Base-by-base conservation (phyloP, 2,329 filamentous ascomycete species). In the Paradendryphiella salina region DNA sequence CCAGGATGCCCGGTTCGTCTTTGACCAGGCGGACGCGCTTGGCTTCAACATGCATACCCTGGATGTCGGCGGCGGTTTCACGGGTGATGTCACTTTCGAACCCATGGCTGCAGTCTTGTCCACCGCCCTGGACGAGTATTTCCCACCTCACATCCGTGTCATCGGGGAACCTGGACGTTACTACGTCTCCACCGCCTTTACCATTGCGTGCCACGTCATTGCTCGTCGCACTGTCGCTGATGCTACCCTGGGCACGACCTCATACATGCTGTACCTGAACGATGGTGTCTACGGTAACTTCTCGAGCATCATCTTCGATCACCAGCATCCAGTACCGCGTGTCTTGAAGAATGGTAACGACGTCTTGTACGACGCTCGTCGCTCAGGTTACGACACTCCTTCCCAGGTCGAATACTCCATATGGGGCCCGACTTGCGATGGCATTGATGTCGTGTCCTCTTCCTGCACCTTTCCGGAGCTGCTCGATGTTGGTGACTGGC, bases 261-360 rank as follows among this genome's bases (percentile, higher is more conserved):
- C 86, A 61, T 96, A 96, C 81, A 99, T 97, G 94, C 78, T 96
- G 38, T 99, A 99, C 74, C 79, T 97, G 73, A 99, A 99, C 72
- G 94, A 99, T 64, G 94, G 94, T 21, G 87, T 97, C 46, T 99
- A 99, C 70, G 94, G 94, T 67, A 97, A 97, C 79, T 97, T 99
- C 72, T 96, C 90, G 61, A 95, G 91, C 84, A 97, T 97, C 81
- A 96, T 97, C 80, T 99, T 96, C 73, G 94, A 97, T 70, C 94
- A 97, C 76, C 94, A 99, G 80, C 84, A 95, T 66, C 94, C 94
- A 1, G 77, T 88, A 37, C 90, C 93, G 48, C 89, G 88, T 75
- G 83, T 97, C 51, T 80, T 99, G 46, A 86, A 85, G 60, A 78
- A 81, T 15, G 79, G 81, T 54, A 75, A 80, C 56, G 77, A 79